Base-by-base conservation (phyloP, 257 asterid species). In the Solanum sejunctum region DNA sequence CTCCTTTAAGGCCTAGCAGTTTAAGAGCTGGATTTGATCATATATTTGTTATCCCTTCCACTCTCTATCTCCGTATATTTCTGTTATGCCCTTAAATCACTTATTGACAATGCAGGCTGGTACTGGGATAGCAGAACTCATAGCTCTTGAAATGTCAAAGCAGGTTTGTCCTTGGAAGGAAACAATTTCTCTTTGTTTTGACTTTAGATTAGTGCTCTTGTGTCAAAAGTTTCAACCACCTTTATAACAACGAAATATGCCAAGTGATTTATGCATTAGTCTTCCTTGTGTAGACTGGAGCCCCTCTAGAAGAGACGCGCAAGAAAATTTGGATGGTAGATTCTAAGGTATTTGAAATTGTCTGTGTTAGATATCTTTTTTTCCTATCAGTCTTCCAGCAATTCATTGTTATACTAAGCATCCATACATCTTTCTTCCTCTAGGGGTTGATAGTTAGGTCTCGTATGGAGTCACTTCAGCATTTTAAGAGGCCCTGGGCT, bases 101-200 rank as follows among this genome's bases (percentile, higher is more conserved):
- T 55, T 89, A 85, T 84, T 49, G 51, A 57, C 58, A 70, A 84
- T 88, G 89, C 92, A 95, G 99, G 99, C 99, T 86, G 99, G 99
- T 84, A 95, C 97, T 63, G 99, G 99, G 72, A 95, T 95, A 79
- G 99, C 99, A 49, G 98, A 95, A 88, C 95, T 95, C 88, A 95
- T 95, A 88, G 99, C 99, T 84, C 94, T 91, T 85, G 95, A 94
- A 89, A 95, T 95, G 60, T 93, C 99, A 47, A 95, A 93, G 87
- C 95, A 95, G 99, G 99, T 95, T 47, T 83, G 82, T 58, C 23
- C 55, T 84, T 41, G 64, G 64, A 84, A 41, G 36, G 73, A 23
- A 85, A n/a, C 49, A 23, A 52, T 28, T 78, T 78, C 49, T 78
- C 66, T 52, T 28, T 52, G 28, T 52, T 52, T 56, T 88, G 45